These are phyloP conservation scores for Truncatella angustata DNA, from an alignment of 2,329 filamentous ascomycete genomes.

Conservation along the genomic window DNA sequence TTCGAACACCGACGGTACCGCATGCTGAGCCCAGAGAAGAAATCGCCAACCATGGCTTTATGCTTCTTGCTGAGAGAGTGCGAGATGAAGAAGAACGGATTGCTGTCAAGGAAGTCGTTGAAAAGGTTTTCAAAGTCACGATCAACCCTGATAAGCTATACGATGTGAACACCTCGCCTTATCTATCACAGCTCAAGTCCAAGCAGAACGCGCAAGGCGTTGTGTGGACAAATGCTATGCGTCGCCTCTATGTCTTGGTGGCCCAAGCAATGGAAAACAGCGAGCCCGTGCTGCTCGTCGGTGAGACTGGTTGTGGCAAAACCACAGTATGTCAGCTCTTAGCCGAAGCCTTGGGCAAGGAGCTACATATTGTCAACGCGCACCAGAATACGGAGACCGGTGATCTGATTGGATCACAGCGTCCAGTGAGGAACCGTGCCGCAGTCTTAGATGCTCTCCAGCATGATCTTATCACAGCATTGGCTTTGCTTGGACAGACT, in stretches of 20 bases:
- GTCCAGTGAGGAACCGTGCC: constrained; percentile 83
- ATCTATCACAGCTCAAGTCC: constrained; percentile 48
- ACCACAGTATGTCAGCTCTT: constrained; percentile 94
- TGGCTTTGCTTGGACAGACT: constrained; percentile 41
- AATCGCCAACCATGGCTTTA: constrained; percentile 88
- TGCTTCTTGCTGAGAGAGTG: constrained; percentile 92
- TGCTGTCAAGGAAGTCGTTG: constrained; percentile 84
- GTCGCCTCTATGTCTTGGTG: constrained; percentile 86
- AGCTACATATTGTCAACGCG: constrained; percentile 89
- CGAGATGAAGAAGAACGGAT: constrained; percentile 83
- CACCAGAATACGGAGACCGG: constrained; percentile 98
- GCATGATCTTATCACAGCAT: constrained; percentile 53
- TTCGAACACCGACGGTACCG: constrained; percentile 32
- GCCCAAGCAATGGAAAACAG: constrained; percentile 81
- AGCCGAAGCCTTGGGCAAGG: constrained; percentile 72
- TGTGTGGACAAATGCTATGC: constrained; percentile 96
- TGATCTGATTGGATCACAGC: constrained; percentile 92
- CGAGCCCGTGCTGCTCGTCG: constrained; percentile 90
- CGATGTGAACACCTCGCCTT: constrained; percentile 54
- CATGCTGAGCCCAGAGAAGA: constrained; percentile 57
- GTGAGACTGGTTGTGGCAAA: constrained; percentile 97
- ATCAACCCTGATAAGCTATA: constrained; percentile 77
- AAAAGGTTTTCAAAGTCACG: constrained; percentile 82
- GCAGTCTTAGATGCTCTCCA: constrained; percentile 66
- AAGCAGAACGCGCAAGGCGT: constrained; percentile 60